Evolutionary conservation across 148 eudicot species (phyloP).

Genomic region (Chenopodium berlandieri): DNA sequence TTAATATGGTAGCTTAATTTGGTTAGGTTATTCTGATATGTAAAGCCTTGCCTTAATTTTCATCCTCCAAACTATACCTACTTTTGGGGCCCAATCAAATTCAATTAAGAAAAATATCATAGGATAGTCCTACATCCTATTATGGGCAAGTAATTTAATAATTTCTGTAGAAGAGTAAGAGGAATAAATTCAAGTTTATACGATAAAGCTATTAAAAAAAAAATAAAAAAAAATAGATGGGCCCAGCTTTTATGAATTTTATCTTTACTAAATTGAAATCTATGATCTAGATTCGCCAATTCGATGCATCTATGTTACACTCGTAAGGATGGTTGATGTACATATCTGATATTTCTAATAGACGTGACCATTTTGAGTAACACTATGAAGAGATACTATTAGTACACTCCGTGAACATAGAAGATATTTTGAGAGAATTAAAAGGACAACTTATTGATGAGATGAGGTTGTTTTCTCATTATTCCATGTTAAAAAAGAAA

Average conservation of each 20-base stretch:
- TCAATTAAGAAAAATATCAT: neutral
- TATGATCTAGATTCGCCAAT: neutral
- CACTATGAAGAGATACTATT: too few relatives aligned
- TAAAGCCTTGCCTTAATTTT: neutral
- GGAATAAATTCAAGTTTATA: neutral
- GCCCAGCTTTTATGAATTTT: neutral
- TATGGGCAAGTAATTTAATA: neutral
- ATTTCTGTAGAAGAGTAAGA: neutral
- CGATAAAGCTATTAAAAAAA: neutral
- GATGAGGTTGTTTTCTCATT: too few relatives aligned
- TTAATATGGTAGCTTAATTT: neutral
- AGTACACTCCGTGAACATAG: neutral
- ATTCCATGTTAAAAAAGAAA: too few relatives aligned
- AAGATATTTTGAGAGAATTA: neutral
- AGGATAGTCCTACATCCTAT: neutral
- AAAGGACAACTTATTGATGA: too few relatives aligned
- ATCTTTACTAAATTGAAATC: neutral
- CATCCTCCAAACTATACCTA: conserved; percentile 15
- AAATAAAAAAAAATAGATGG: neutral
- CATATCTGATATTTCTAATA: neutral
- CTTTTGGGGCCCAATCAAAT: conserved; percentile 4
- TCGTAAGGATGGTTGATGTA: neutral
- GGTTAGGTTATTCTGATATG: neutral
- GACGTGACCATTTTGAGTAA: too few relatives aligned
- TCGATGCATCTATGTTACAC: neutral